These are phyloP conservation scores for Chloropicon primus DNA, from an alignment of 139 green algal species.

Conservation along the genomic window DNA sequence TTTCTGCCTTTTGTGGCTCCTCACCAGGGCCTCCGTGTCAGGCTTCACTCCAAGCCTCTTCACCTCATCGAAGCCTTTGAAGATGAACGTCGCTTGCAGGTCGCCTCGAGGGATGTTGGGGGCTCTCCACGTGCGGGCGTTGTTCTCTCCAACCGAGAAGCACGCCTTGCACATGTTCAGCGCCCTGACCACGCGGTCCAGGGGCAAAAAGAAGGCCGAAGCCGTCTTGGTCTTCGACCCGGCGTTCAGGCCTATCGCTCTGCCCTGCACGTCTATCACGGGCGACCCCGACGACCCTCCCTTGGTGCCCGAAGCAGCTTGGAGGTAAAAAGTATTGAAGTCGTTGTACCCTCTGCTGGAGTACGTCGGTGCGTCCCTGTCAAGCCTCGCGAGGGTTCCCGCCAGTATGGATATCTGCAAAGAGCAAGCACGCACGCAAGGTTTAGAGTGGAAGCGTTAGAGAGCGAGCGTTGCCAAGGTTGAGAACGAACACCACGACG, in stretches of 20 bases:
- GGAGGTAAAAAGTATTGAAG: slow-evolving; percentile 83
- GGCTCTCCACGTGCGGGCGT: slow-evolving; percentile 17
- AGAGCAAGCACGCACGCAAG: too few relatives aligned
- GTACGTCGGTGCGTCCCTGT: slow-evolving; percentile 73
- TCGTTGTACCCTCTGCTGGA: slow-evolving; percentile 68
- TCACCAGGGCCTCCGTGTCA: slow-evolving; percentile 55
- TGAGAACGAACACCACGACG: neutral
- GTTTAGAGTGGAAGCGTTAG: too few relatives aligned
- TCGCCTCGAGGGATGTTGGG: slow-evolving; percentile 30
- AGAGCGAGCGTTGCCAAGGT: slow-evolving; percentile 5
- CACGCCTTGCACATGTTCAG: slow-evolving; percentile 50
- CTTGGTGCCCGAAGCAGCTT: slow-evolving; percentile 67
- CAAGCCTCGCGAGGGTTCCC: slow-evolving; percentile 71
- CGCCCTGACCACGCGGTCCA: slow-evolving; percentile 63
- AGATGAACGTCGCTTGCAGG: slow-evolving; percentile 65
- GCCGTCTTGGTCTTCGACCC: slow-evolving; percentile 71
- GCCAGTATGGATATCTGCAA: slow-evolving; percentile 69
- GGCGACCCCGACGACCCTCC: slow-evolving; percentile 55
- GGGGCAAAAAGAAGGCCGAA: slow-evolving; percentile 77
- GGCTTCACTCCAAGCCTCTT: slow-evolving; percentile 55
- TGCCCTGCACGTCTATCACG: slow-evolving; percentile 63
- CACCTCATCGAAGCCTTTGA: slow-evolving; percentile 86
- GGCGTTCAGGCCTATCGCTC: slow-evolving; percentile 75
- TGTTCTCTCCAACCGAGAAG: neutral
- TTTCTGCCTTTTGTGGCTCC: slow-evolving; percentile 11